A percentile compares a stretch with the other conserved stretches of the same genome.
phyloP scores from a whole-genome alignment of 805 yeast species.

The Kazachstania bromeliacearum region DNA sequence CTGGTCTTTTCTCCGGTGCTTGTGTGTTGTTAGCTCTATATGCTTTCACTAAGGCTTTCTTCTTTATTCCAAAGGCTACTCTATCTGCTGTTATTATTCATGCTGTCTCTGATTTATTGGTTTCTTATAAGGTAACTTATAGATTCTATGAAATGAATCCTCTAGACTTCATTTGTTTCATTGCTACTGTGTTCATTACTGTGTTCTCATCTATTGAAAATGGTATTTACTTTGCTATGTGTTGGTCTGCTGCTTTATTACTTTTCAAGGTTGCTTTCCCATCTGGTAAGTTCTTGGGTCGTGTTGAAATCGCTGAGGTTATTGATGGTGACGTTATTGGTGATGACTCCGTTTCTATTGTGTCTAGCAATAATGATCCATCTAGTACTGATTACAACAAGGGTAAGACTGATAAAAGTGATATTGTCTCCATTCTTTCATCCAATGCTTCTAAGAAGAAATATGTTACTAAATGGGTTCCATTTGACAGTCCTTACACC shows the following conservation, averaged over 20 bases:
- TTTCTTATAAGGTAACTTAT: constrained; percentile 58
- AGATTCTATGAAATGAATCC: constrained; percentile 67
- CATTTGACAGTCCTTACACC: constrained; percentile 35
- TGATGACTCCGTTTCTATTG: constrained; percentile 16
- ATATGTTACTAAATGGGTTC: constrained; percentile 63
- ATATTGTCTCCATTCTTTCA: background rate
- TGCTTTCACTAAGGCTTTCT: constrained; percentile 74
- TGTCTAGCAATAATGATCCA: constrained; percentile 1
- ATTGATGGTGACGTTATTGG: constrained; percentile 44
- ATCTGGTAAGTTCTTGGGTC: constrained; percentile 73
- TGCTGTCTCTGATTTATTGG: constrained; percentile 80
- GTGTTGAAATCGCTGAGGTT: constrained; percentile 63
- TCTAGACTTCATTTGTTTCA: constrained; percentile 60
- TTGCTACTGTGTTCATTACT: constrained; percentile 63
- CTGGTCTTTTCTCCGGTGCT: constrained; percentile 83
- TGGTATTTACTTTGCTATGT: constrained; percentile 85
- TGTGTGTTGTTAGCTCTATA: constrained; percentile 83
- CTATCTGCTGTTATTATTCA: constrained; percentile 84
- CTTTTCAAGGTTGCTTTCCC: constrained; percentile 74
- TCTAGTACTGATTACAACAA: background rate
- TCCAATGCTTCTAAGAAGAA: constrained; percentile 20
- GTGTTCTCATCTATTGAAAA: constrained; percentile 73
- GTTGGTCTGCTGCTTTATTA: constrained; percentile 69
- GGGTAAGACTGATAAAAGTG: background rate
- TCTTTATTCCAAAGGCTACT: constrained; percentile 83